phyloP scores from a whole-genome alignment of 768 basidiomycete species.

The Phanerochaete sordida region DNA sequence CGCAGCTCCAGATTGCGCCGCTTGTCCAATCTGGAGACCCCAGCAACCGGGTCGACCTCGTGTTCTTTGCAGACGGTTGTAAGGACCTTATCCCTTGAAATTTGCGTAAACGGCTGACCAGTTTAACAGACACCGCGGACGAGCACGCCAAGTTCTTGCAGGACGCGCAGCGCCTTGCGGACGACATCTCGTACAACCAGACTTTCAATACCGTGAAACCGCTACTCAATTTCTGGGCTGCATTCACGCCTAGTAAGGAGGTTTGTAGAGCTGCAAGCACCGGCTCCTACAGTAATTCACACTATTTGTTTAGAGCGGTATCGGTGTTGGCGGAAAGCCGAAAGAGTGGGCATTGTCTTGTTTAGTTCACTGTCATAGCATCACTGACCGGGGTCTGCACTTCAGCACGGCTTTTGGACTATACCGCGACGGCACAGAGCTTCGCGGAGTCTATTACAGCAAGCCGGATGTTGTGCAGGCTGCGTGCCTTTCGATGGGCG shows the following conservation, averaged over 20 bases:
- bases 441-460: conserved; percentile 68
- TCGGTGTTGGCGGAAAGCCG: conserved; percentile 63
- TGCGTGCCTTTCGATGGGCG: conserved; percentile 60
- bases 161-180: conserved; percentile 63
- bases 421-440: conserved; percentile 75
- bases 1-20: conserved; percentile 42
- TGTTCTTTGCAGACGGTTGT: conserved; percentile 82
- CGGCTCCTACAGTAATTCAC: too few relatives aligned
- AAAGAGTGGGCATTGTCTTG: conserved; percentile 76
- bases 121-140: conserved; percentile 43
- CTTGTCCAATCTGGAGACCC: conserved; percentile 60
- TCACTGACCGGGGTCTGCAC: too few relatives aligned
- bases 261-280: too few relatives aligned
- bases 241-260: conserved; percentile 72
- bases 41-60: conserved; percentile 65
- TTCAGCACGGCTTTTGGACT: conserved; percentile 70
- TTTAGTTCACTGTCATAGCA: too few relatives aligned
- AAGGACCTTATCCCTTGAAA: conserved; percentile 31
- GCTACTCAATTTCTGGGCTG: conserved; percentile 79
- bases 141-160: conserved; percentile 63
- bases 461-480: conserved; percentile 63
- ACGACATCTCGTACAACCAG: conserved; percentile 68
- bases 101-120: neutral
- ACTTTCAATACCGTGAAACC: conserved; percentile 76
- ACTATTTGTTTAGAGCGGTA: conserved; percentile 55